Conservation (phyloP, 106 monocot species). For the Triglochin maritima region DNA sequence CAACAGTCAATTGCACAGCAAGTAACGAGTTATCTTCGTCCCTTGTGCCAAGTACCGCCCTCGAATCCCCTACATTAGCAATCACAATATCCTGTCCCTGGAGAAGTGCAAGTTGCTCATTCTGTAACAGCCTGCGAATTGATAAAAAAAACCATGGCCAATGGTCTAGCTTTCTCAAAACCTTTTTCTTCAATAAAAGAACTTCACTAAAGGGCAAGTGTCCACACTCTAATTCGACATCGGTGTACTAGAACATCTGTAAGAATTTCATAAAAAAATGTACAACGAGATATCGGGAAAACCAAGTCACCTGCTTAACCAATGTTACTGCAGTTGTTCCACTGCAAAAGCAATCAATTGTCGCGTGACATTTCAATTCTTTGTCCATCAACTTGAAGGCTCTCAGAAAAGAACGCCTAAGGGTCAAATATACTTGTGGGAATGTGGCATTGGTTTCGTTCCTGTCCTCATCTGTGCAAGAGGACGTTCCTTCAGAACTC, state of each 20-base stretch:
- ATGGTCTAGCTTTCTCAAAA: neutral
- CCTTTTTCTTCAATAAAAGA: too few relatives aligned
- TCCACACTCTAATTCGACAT: neutral
- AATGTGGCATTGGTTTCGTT: conserved; percentile 20
- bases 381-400: conserved; percentile 75
- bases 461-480: conserved; percentile 29
- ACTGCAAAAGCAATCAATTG: conserved; percentile 81
- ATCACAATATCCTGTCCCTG: conserved; percentile 67
- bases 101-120: conserved; percentile 1
- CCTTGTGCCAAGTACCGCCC: conserved; percentile 64
- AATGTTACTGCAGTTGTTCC: conserved; percentile 70
- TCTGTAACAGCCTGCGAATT: neutral
- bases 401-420: conserved; percentile 54
- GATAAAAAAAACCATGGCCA: neutral
- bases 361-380: conserved; percentile 46
- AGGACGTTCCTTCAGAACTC: conserved; percentile 40
- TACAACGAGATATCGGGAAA: neutral
- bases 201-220: too few relatives aligned
- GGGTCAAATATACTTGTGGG: conserved; percentile 39
- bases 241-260: neutral
- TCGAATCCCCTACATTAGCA: conserved; percentile 70
- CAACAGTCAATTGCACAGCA: conserved; percentile 67
- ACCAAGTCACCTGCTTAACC: conserved; percentile 52
- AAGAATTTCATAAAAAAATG: neutral
- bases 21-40: conserved; percentile 53